Conservation (phyloP, 495 filamentous ascomycete genomes). For the Talaromyces proteolyticus region DNA sequence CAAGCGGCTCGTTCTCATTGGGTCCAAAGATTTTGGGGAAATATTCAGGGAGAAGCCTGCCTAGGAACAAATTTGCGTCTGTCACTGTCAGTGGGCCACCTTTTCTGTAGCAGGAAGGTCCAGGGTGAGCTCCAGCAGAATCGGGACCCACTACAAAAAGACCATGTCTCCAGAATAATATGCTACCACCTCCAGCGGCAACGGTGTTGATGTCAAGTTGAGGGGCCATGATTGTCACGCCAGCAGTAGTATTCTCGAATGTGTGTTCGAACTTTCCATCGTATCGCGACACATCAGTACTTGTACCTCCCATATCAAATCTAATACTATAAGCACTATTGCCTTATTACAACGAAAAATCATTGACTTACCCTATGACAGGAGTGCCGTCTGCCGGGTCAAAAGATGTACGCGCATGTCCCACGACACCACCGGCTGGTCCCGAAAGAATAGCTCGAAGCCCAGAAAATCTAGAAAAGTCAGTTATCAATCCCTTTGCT, state of each 20-base stretch:
- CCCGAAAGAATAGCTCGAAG: constrained; percentile 55
- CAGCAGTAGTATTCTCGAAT: constrained; percentile 94
- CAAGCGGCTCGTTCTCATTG: constrained; percentile 82
- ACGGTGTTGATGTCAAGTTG: constrained; percentile 99
- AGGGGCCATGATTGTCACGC: constrained; percentile 89
- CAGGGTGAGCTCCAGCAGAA: constrained; percentile 87
- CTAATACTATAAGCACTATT: background rate
- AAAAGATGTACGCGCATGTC: constrained; percentile 90
- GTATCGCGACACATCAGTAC: constrained; percentile 90
- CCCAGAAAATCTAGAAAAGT: constrained; percentile 51
- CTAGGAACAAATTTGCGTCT: constrained; percentile 88
- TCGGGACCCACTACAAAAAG: constrained; percentile 94
- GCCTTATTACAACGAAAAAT: background rate
- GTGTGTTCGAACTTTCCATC: constrained; percentile 94
- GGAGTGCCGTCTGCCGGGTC: constrained; percentile 83
- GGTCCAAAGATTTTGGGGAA: constrained; percentile 97
- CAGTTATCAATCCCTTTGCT: background rate
- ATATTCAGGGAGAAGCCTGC: constrained; percentile 86
- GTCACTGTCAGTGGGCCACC: constrained; percentile 93
- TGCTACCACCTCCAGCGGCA: constrained; percentile 86
- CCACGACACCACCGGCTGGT: constrained; percentile 73
- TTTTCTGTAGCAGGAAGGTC: constrained; percentile 92
- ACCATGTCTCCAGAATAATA: constrained; percentile 85
- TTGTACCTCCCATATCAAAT: constrained; percentile 96
- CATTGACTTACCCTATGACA: constrained; percentile 59